Conservation (phyloP, 2,329 filamentous ascomycete species). For the Lojkania enalia region DNA sequence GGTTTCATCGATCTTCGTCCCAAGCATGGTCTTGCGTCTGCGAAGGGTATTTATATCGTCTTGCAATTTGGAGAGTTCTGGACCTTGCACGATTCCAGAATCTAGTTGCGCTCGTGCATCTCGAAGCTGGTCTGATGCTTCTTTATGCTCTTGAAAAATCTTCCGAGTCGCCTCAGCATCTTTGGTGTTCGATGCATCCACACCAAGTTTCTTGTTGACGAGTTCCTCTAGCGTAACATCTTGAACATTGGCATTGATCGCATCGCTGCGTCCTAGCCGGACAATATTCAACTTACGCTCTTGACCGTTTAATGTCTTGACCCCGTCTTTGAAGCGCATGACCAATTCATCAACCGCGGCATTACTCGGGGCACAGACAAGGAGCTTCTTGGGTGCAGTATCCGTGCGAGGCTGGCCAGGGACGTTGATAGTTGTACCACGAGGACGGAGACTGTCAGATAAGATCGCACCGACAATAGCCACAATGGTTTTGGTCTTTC, state of each 20-base stretch:
- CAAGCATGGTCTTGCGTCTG: conserved; percentile 73
- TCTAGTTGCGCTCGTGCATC: conserved; percentile 71
- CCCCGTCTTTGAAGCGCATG: conserved; percentile 83
- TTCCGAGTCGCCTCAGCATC: conserved; percentile 59
- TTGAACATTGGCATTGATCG: conserved; percentile 83
- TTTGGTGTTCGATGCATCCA: conserved; percentile 42
- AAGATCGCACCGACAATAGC: conserved; percentile 91
- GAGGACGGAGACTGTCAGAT: conserved; percentile 58
- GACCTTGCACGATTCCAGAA: conserved; percentile 60
- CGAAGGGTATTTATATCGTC: conserved; percentile 79
- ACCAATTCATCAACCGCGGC: conserved; percentile 96
- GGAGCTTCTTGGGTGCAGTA: conserved; percentile 73
- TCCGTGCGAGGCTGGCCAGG: conserved; percentile 39
- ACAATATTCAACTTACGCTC: conserved; percentile 81
- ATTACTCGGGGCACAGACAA: conserved; percentile 98
- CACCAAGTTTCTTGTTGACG: conserved; percentile 71
- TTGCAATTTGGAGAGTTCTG: conserved; percentile 68
- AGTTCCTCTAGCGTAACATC: conserved; percentile 94
- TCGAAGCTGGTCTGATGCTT: conserved; percentile 66
- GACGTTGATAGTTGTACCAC: conserved; percentile 51
- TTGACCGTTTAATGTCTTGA: conserved; percentile 75
- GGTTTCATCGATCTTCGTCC: conserved; percentile 80
- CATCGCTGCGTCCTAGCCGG: conserved; percentile 82
- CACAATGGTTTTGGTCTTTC: conserved; percentile 97
- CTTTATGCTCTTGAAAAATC: conserved; percentile 71